phyloP scores from a whole-genome alignment of 1,139 yeast genomes.

The Hyphopichia fennica region DNA sequence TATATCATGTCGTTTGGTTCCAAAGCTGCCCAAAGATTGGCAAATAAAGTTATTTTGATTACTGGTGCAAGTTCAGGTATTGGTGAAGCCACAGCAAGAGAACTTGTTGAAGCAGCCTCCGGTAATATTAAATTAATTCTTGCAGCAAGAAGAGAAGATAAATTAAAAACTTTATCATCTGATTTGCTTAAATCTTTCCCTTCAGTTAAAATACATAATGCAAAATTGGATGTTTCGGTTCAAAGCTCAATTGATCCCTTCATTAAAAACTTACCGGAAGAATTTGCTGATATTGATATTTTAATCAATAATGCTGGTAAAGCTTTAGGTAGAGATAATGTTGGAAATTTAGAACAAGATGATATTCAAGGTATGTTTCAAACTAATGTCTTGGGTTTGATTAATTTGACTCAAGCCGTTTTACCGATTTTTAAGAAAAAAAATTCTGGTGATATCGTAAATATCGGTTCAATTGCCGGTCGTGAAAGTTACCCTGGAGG shows the following conservation, averaged over 20 bases:
- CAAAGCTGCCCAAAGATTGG: slow-evolving; percentile 45
- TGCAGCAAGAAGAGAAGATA: slow-evolving; percentile 68
- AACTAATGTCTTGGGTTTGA: slow-evolving; percentile 74
- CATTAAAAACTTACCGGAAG: slow-evolving; percentile 50
- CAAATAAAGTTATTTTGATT: slow-evolving; percentile 36
- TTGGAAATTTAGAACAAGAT: slow-evolving; percentile 53
- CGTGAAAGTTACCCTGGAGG: slow-evolving; percentile 55
- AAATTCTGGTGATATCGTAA: slow-evolving; percentile 48
- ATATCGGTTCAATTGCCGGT: slow-evolving; percentile 53
- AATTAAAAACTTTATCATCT: slow-evolving; percentile 45
- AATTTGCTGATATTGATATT: slow-evolving; percentile 60
- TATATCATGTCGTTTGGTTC: slow-evolving; percentile 41
- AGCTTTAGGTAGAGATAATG: slow-evolving; percentile 67
- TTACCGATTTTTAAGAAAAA: slow-evolving; percentile 61
- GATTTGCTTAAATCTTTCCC: slow-evolving; percentile 49
- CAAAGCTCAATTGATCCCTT: slow-evolving; percentile 52
- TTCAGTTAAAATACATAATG: slow-evolving; percentile 45
- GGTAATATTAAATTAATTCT: slow-evolving; percentile 67
- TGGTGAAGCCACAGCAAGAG: slow-evolving; percentile 75
- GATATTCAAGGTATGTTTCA: slow-evolving; percentile 67
- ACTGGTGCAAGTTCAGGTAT: slow-evolving; percentile 50
- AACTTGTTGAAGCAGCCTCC: slow-evolving; percentile 66
- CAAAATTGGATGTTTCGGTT: slow-evolving; percentile 61
- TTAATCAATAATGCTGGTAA: slow-evolving; percentile 82
- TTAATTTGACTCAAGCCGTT: slow-evolving; percentile 66